Evolutionary conservation across 108 stramenopile genomes (phyloP), one percentile per base, ranked within the genome.

Genomic region (Phaeodactylum tricornutum): DNA sequence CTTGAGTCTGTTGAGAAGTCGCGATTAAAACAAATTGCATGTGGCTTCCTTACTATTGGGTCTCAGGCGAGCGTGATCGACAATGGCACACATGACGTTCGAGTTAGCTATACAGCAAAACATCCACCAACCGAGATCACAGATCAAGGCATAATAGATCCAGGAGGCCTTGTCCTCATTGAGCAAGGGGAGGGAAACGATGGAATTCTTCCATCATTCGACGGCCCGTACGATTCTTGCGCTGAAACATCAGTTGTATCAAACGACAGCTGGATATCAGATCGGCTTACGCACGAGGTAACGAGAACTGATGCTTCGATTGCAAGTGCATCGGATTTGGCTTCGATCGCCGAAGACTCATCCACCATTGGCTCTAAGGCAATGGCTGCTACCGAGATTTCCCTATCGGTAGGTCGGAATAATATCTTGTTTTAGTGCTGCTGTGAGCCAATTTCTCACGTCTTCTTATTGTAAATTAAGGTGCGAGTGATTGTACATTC

Each of bases 81-180:
- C 27, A 77, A 87, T 62, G 85, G 83, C 8, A 53, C 68, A 21
- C 76, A 92, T 50, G 69, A 77, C 34, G 76, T 92, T 17, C 71
- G 69, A 15, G 59, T 90, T 51, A 32, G 57, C 2, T 75, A 70
- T 29, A 53, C 51, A 35, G 63, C 71, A 7, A 37, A 50, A 32
- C 19, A 30, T 17, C 60, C 56, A 12, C 42, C 32, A 40, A 3
- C 49, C 34, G 32, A 17, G 8, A 4, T 16, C 4, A 9, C 9
- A 16, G 49, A 34, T 28, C n/a, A 26, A 5, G 25, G 25, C 24
- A 23, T 46, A 26, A 26, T 26, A n/a, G 29, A 50, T n/a, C 12
- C n/a, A 20, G 12, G 17, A 43, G 25, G 22, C 27, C 41, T 55
- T 26, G 17, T 55, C 2, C 9, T 55, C 1, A 25, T 29, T 4